phyloP scores from a whole-genome alignment of 2,329 filamentous ascomycete genomes.

The Pestalotiopsis sp. region DNA sequence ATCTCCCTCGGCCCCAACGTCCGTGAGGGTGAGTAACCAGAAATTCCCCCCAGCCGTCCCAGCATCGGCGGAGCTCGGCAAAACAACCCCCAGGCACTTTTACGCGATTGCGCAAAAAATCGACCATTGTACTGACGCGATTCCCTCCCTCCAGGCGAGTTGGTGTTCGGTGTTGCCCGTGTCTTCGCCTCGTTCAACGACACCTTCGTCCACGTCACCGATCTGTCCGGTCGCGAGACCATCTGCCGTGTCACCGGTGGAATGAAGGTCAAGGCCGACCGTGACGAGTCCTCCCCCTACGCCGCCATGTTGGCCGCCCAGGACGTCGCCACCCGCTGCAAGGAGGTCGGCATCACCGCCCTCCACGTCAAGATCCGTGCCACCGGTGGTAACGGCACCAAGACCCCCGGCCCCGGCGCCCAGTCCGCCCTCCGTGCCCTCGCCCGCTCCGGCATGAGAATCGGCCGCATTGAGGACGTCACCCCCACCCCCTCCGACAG shows the following conservation, averaged over 20 bases:
- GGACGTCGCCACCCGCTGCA: conserved; percentile 88
- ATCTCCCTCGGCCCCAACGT: conserved; percentile 97
- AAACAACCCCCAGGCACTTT: conserved; percentile 20
- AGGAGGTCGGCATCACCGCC: conserved; percentile 77
- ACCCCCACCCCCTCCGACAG: conserved; percentile 99
- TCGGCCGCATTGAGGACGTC: conserved; percentile 99
- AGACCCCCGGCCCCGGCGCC: conserved; percentile 98
- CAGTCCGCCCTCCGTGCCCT: conserved; percentile 99
- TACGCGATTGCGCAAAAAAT: neutral
- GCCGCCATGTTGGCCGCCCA: conserved; percentile 99
- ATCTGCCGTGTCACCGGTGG: conserved; percentile 99
- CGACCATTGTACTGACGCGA: conserved; percentile 8
- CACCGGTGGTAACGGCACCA: conserved; percentile 99
- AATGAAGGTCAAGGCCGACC: conserved; percentile 99
- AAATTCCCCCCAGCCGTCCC: too few species aligned
- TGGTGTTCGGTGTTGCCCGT: conserved; percentile 96
- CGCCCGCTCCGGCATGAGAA: conserved; percentile 99
- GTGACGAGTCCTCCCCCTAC: conserved; percentile 99
- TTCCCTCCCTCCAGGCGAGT: conserved; percentile 68
- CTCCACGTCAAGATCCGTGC: conserved; percentile 99
- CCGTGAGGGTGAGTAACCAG: conserved; percentile 78
- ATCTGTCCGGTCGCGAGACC: conserved; percentile 97
- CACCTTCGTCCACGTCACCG: conserved; percentile 97
- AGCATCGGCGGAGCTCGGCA: neutral
- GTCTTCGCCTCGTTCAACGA: conserved; percentile 97